These are phyloP conservation scores for Brettanomyces anomalus DNA, from an alignment of 805 yeast genomes.

Conservation along the genomic window DNA sequence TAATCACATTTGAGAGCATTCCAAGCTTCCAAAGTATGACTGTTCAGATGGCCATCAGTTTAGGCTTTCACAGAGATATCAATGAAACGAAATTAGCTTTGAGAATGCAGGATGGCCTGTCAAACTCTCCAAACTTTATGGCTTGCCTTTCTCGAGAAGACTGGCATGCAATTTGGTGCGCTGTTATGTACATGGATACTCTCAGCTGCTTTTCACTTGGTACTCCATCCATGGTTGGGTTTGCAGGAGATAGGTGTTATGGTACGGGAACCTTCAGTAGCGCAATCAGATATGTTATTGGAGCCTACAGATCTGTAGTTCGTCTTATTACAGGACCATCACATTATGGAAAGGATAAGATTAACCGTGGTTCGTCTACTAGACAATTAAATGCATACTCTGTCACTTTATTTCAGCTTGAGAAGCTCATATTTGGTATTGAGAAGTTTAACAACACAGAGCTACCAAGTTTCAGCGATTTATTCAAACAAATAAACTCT, in stretches of 20 bases:
- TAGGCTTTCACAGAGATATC: constrained; percentile 15
- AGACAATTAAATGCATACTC: background rate
- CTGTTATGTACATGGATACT: constrained; percentile 15
- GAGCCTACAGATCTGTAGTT: constrained; percentile 8
- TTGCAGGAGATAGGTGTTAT: constrained; percentile 5
- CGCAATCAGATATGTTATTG: constrained; percentile 3
- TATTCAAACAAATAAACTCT: constrained; percentile 4
- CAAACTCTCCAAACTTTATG: constrained; percentile 1
- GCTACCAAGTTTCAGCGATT: constrained; percentile 5
- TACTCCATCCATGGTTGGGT: constrained; percentile 10
- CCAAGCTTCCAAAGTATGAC: constrained; percentile 11
- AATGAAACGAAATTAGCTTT: background rate
- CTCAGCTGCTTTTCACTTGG: constrained; percentile 17
- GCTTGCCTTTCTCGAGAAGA: constrained; percentile 10
- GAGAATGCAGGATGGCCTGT: constrained; percentile 1
- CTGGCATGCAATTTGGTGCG: constrained; percentile 11
- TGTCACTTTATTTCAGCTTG: constrained; percentile 10
- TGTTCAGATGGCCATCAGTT: constrained; percentile 14
- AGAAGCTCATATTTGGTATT: constrained; percentile 11
- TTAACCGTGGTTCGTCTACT: background rate
- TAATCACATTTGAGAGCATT: constrained; percentile 11
- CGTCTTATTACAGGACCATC: constrained; percentile 4
- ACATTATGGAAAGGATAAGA: background rate
- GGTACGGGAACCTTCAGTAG: constrained; percentile 3
- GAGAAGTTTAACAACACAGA: constrained; percentile 10